Evolutionary conservation across 352 stramenopile species (phyloP), one percentile per base, ranked within the genome.

Genomic region (Phytophthora pseudosyringae): DNA sequence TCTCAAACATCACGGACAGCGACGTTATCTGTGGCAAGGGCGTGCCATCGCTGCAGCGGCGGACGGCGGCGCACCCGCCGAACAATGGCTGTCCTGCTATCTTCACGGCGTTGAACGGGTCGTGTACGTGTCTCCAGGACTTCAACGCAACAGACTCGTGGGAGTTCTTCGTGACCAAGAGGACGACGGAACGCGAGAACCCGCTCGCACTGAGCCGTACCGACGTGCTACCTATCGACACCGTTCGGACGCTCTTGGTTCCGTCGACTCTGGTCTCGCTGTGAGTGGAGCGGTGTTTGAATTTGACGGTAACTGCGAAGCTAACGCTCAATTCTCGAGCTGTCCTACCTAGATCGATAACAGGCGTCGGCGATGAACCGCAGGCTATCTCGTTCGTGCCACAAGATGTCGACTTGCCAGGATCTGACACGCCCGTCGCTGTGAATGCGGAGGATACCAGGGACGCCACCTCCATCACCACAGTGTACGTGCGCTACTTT

Each of bases 51-150:
- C 38, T 86, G 13, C 64, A 83, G 52, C 64, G 65, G 7, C 58
- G 72, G 3, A 71, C 62, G 11, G 18, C 50, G 8, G 18, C 33
- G 6, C n/a, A 64, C 12, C 13, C 39, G 25, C 63, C 77, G 6
- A 86, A 86, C 16, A 57, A 60, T 43, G 67, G 65, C n/a, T 86
- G 77, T 28, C 72, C 73, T 6, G 41, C 60, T 4, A 61, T 71
- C 13, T 78, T 80, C 47, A 76, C 61, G 26, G 54, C 39, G 5
- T 39, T 73, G n/a, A 80, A 78, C 31, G 75, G 68, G 2, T 82
- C 72, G 18, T 86, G 77, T 40, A 83, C 77, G 21, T 86, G 77
- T 52, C 50, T 86, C 25, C 38, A 48, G 7, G 59, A 60, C 6
- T 81, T 72, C 64, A 51, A 29, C 9, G 41, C 45, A 3, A 36